phyloP scores from a whole-genome alignment of 345 rosid genomes.

The Murraya paniculata region DNA sequence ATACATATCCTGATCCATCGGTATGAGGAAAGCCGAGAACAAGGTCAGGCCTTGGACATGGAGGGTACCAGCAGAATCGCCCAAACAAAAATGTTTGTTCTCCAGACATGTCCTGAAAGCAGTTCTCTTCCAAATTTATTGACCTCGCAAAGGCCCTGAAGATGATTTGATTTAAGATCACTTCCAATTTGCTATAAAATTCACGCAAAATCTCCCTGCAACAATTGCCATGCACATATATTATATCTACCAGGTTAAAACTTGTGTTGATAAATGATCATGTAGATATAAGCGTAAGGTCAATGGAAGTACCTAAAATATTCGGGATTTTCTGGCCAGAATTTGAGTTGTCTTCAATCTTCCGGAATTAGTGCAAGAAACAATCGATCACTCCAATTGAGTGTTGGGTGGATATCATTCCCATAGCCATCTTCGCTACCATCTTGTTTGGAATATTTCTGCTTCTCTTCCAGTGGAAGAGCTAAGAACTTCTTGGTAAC shows the following conservation, averaged over 20 bases:
- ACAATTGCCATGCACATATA: not conserved
- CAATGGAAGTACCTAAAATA: constrained; percentile 38
- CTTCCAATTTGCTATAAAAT: constrained; percentile 27
- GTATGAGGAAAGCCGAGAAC: constrained; percentile 61
- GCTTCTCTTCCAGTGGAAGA: constrained; percentile 56
- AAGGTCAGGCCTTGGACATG: constrained; percentile 53
- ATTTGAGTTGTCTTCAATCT: constrained; percentile 38
- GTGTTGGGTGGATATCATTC: constrained; percentile 61
- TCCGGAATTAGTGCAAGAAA: constrained; percentile 47
- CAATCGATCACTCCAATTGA: constrained; percentile 73
- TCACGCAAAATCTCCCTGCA: constrained; percentile 41
- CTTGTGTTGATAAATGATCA: not conserved
- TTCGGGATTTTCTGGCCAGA: constrained; percentile 60
- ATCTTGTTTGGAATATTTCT: constrained; percentile 43
- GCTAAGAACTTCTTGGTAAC: constrained; percentile 52
- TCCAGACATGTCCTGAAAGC: constrained; percentile 49
- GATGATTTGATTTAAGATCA: constrained; percentile 20
- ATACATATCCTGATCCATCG: constrained; percentile 44
- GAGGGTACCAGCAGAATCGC: constrained; percentile 59
- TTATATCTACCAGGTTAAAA: not conserved
- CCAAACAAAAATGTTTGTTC: constrained; percentile 30
- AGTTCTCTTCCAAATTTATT: constrained; percentile 40
- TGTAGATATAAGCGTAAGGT: no score
- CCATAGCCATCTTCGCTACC: constrained; percentile 67
- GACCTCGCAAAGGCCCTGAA: constrained; percentile 56